These are phyloP conservation scores for Durusdinium trenchii DNA, from an alignment of 73 alveolate species.

Conservation along the genomic window DNA sequence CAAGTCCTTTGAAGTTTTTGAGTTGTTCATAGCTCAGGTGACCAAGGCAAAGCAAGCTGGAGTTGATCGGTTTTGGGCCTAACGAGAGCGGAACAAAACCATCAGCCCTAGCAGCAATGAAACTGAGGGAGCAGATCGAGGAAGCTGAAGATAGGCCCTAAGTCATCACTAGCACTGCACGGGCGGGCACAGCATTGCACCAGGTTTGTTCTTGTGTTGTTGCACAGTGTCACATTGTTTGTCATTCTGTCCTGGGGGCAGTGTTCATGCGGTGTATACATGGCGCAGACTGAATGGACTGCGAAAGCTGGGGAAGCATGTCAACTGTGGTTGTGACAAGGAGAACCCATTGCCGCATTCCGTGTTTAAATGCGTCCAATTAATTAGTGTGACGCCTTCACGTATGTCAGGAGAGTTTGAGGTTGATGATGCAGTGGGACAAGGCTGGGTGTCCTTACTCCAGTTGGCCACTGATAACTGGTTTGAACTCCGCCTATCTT, in stretches of 20 bases:
- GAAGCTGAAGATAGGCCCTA: constrained; percentile 66
- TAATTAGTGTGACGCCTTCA: not conserved
- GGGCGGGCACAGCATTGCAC: not conserved
- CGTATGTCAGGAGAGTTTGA: constrained; percentile 26
- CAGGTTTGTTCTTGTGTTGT: not conserved
- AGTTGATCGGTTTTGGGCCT: constrained; percentile 43
- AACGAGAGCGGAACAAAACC: not conserved
- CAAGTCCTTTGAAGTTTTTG: not conserved
- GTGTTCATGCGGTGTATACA: not conserved
- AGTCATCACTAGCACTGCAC: not conserved
- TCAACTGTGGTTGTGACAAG: constrained; percentile 85
- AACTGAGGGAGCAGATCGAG: constrained; percentile 77
- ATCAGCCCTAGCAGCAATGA: not conserved
- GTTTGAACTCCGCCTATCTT: not conserved
- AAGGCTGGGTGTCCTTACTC: constrained; percentile 23
- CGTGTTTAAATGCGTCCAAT: not conserved
- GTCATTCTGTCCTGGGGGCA: not conserved
- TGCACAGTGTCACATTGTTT: not conserved
- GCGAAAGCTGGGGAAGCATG: constrained; percentile 88
- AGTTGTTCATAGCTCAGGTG: not conserved
- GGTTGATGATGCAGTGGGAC: constrained; percentile 75
- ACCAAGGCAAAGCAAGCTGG: constrained; percentile 88
- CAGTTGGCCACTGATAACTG: not conserved
- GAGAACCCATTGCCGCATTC: not conserved
- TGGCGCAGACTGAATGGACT: constrained; percentile 37